phyloP scores from a whole-genome alignment of 2,329 filamentous ascomycete species.

The Mollisia scopiformis region DNA sequence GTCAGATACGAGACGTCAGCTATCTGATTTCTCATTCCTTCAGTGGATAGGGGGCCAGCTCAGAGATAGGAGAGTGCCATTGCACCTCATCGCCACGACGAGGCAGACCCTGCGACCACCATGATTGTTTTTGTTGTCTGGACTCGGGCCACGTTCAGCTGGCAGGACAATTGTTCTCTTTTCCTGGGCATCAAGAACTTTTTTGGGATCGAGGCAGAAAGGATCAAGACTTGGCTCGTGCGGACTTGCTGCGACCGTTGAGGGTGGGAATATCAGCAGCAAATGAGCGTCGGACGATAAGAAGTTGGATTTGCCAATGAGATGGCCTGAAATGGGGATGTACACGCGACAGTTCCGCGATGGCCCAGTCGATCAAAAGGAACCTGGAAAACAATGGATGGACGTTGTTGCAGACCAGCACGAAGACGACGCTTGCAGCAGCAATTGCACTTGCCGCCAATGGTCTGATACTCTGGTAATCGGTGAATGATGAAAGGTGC shows the following conservation, averaged over 20 bases:
- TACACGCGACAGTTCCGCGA: slow-evolving; percentile 20
- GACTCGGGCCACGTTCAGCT: neutral
- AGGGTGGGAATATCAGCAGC: slow-evolving; percentile 15
- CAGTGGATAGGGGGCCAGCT: neutral
- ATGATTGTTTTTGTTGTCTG: neutral
- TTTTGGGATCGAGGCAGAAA: neutral
- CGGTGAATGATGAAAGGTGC: neutral
- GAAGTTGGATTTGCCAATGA: slow-evolving; percentile 9
- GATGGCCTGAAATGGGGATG: slow-evolving; percentile 4
- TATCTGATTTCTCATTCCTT: neutral
- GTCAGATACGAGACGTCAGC: neutral
- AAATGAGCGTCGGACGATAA: slow-evolving; percentile 22
- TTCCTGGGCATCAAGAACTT: neutral
- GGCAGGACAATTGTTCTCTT: neutral
- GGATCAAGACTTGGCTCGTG: neutral
- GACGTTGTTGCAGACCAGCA: too few relatives aligned
- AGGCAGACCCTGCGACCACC: neutral
- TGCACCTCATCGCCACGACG: neutral
- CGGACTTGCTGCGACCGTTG: neutral
- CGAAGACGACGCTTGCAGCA: too few relatives aligned
- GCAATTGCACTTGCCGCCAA: neutral
- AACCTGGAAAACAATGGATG: too few relatives aligned
- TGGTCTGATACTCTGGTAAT: neutral
- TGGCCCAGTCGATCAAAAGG: slow-evolving; percentile 1
- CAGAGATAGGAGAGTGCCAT: neutral